phyloP scores from a whole-genome alignment of 495 filamentous ascomycete genomes.

The Cairneyella variabilis region DNA sequence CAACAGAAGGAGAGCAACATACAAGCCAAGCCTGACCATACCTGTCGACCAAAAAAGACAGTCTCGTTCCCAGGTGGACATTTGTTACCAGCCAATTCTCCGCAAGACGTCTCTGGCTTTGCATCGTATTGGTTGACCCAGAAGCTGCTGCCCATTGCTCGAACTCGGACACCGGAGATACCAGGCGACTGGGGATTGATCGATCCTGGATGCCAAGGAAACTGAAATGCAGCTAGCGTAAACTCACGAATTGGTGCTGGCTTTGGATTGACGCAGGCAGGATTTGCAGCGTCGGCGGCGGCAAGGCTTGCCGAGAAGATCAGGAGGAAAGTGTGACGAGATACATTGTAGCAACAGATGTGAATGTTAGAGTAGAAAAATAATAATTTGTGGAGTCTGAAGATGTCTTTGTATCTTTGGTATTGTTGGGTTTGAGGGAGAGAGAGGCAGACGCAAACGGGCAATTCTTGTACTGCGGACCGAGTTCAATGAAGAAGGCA shows the following conservation, averaged over 20 bases:
- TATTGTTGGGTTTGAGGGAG: too few relatives aligned
- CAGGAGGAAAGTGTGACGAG: too few relatives aligned
- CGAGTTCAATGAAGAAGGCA: too few relatives aligned
- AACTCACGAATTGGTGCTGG: constrained; percentile 1
- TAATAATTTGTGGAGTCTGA: too few relatives aligned
- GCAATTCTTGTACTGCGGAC: too few relatives aligned
- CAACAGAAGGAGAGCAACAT: neutral
- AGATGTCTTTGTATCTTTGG: too few relatives aligned
- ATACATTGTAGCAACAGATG: too few relatives aligned
- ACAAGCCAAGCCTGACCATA: neutral
- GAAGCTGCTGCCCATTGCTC: neutral
- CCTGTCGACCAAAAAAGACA: constrained; percentile 6
- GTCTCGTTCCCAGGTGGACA: constrained; percentile 3
- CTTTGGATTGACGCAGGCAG: neutral
- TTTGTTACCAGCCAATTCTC: neutral
- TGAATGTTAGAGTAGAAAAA: too few relatives aligned
- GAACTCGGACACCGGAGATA: neutral
- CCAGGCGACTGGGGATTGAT: neutral
- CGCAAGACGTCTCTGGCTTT: neutral
- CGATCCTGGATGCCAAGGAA: neutral
- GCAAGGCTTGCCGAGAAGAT: too few relatives aligned
- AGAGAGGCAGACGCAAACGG: too few relatives aligned
- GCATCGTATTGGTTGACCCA: neutral
- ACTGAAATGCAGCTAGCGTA: constrained; percentile 8
- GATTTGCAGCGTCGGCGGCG: too few relatives aligned